Base-by-base conservation (phyloP, 352 stramenopile genomes). In the Globisporangium orthogonon region DNA sequence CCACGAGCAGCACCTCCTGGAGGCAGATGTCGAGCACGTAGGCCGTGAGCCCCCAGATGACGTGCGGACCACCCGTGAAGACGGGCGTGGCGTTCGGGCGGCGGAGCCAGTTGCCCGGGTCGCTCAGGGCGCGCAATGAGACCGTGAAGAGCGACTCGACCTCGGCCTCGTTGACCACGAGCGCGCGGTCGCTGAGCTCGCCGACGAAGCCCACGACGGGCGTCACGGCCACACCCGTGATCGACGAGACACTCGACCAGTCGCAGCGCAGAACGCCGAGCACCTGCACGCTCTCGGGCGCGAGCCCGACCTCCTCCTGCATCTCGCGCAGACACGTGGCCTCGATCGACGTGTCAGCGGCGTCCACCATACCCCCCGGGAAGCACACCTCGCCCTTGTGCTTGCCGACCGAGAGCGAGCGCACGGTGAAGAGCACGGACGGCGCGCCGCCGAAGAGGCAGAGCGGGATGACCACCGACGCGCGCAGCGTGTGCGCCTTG, bases 321-420 rank as follows among this genome's bases (percentile, higher is more conserved):
- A 99, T 98, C 73, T 99, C 97, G 28, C 97, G 81, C 33, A 99
- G 71, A 67, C 94, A 98, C n/a, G 97, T 98, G 57, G 87, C 77
- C 48, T 98, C 87, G 61, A 99, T 98, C 35, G 89, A 97, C 57
- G 78, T 92, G 62, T 97, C 75, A 39, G 81, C 77, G n/a, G 76
- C 75, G 67, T 98, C 92, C 59, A 98, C 89, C 83, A 97, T 98
- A 4, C 95, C 96, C 5, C 96, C 96, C 2, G 96, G 96, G 67
- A 98, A 98, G 71, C 95, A 98, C 11, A 98, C 90, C 71, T 99
- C 91, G 37, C 95, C 95, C 60, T 96, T 96, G 78, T 98, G 94
- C 54, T 94, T 96, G 55, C 79, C 83, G 23, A 98, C 78, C 0
- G 83, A 89, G 23, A 83, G 66, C 37, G 91, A 96, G 7, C 96